phyloP scores from a whole-genome alignment of 1,284 basidiomycete species.

The Mycosarcoma mackinlayi region DNA sequence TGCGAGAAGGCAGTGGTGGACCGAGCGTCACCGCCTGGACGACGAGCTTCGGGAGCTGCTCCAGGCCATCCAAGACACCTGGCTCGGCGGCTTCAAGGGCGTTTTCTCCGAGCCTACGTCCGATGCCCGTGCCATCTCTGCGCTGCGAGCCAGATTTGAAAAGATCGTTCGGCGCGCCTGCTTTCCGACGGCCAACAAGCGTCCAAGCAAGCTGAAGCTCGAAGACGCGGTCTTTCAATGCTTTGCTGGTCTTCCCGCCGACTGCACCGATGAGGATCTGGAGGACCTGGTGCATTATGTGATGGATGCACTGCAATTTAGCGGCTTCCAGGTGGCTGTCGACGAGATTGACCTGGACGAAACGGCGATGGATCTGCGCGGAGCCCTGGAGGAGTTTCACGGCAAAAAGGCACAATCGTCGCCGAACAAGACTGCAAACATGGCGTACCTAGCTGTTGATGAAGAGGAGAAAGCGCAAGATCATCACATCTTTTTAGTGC shows the following conservation, averaged over 20 bases:
- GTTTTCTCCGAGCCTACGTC: conserved; percentile 42
- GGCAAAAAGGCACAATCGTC: conserved; percentile 38
- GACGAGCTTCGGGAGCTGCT: conserved; percentile 79
- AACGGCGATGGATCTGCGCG: conserved; percentile 70
- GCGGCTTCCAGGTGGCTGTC: conserved; percentile 86
- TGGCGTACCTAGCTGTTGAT: conserved; percentile 29
- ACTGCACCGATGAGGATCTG: conserved; percentile 85
- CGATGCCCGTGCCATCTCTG: conserved; percentile 28
- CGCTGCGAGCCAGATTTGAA: conserved; percentile 43
- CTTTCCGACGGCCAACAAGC: conserved; percentile 70
- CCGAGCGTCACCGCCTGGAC: conserved; percentile 79
- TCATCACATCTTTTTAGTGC: conserved; percentile 86
- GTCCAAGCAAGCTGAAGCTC: conserved; percentile 71
- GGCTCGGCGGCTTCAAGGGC: conserved; percentile 93
- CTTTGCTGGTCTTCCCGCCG: conserved; percentile 83
- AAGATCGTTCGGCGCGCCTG: conserved; percentile 69
- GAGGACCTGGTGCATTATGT: conserved; percentile 95
- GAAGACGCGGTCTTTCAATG: conserved; percentile 83
- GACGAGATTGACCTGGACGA: conserved; percentile 93
- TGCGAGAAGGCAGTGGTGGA: conserved; percentile 84
- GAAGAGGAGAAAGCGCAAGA: conserved; percentile 72
- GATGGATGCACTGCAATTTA: conserved; percentile 91
- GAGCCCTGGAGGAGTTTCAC: conserved; percentile 56
- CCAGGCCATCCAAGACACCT: conserved; percentile 89
- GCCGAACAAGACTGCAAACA: conserved; percentile 34